A percentile compares a stretch with the other conserved stretches of the same genome.
phyloP scores from a whole-genome alignment of 345 rosid genomes.

The Linum trigynum region DNA sequence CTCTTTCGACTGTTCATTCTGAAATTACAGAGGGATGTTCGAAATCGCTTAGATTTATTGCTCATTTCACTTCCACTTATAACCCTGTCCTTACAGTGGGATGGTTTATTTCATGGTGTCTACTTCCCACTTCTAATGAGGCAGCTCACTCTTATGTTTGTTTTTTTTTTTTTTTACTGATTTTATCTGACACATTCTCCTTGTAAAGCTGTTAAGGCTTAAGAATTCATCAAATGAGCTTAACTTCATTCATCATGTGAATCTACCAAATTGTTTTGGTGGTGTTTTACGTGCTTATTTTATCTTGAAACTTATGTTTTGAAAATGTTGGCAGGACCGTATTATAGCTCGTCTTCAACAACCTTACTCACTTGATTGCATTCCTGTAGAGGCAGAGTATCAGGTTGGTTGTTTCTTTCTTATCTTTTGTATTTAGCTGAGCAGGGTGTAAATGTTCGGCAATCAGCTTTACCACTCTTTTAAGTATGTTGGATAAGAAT shows the following conservation, averaged over 20 bases:
- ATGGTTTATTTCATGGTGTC: background rate
- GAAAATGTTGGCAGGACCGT: conserved; percentile 54
- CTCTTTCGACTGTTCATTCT: background rate
- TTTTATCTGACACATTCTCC: no score
- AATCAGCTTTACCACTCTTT: background rate
- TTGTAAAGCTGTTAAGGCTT: no score
- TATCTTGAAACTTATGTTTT: background rate
- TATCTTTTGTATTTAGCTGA: background rate
- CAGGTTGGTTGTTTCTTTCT: conserved; percentile 42
- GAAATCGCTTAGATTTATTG: background rate
- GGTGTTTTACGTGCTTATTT: background rate
- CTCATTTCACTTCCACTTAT: background rate
- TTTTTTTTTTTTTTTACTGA: background rate
- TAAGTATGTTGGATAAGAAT: no score
- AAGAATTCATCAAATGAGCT: background rate
- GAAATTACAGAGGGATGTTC: background rate
- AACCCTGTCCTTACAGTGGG: background rate
- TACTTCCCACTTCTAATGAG: background rate
- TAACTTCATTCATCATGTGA: background rate
- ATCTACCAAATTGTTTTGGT: background rate
- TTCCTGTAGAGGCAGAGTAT: conserved; percentile 99
- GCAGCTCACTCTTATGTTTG: background rate
- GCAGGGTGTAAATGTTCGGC: background rate
- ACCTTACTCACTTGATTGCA: conserved; percentile 94
- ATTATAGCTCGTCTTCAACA: conserved; percentile 98